phyloP scores from a whole-genome alignment of 169 alveolate genomes.

The Eimeria maxima region DNA sequence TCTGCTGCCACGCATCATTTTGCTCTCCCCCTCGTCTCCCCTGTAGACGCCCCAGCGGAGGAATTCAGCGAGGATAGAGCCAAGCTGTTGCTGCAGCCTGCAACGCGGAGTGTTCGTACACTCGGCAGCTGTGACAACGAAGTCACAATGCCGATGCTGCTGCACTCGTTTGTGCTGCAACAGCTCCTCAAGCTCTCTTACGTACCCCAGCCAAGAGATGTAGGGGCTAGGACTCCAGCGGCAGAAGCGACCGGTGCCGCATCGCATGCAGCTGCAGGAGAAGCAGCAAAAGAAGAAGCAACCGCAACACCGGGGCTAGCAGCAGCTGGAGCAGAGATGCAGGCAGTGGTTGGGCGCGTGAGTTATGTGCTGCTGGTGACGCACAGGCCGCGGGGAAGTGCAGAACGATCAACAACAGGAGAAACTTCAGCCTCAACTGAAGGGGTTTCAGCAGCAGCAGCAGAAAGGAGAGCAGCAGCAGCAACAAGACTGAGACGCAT shows the following conservation, averaged over 20 bases:
- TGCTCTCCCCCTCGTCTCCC: background rate
- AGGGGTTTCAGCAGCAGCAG: too few species aligned
- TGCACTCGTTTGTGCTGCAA: background rate
- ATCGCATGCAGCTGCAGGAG: background rate
- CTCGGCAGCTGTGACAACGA: constrained; percentile 59
- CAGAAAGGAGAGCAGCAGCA: too few species aligned
- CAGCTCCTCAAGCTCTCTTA: constrained; percentile 24
- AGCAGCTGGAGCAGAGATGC: constrained; percentile 38
- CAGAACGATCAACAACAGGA: background rate
- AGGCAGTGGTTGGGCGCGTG: constrained; percentile 30
- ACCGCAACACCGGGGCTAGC: background rate
- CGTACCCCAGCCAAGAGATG: background rate
- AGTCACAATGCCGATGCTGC: constrained; percentile 25
- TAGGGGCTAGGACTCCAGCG: background rate
- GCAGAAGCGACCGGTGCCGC: background rate
- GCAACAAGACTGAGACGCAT: too few species aligned
- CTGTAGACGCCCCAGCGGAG: constrained; percentile 4
- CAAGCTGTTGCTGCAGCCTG: constrained; percentile 22
- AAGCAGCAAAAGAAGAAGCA: background rate
- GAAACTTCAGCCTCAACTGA: background rate
- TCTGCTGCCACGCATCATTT: background rate
- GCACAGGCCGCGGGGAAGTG: constrained; percentile 28
- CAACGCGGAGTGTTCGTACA: constrained; percentile 29
- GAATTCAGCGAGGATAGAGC: constrained; percentile 39
- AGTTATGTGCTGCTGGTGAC: constrained; percentile 20